Evolutionary conservation across 2,329 filamentous ascomycete species (phyloP).

Genomic region (Epicoccum nigrum): DNA sequence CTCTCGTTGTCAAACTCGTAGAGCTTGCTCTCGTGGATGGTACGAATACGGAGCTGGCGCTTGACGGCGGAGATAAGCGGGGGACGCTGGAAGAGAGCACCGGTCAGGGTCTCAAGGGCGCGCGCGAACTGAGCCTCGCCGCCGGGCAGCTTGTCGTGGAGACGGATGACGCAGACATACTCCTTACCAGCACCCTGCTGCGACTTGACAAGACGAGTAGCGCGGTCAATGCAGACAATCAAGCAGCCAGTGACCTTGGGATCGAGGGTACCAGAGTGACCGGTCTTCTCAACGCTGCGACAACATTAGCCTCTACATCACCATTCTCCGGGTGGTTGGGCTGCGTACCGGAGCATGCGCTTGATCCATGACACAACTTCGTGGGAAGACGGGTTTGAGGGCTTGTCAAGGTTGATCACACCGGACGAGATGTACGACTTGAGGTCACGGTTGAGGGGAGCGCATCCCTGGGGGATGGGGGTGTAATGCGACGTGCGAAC

Average conservation of each 20-base stretch:
- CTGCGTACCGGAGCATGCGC: slow-evolving; percentile 80
- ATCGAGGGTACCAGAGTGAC: slow-evolving; percentile 97
- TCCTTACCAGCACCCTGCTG: slow-evolving; percentile 99
- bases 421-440: slow-evolving; percentile 97
- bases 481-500: slow-evolving; percentile 96
- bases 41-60: slow-evolving; percentile 96
- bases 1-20: slow-evolving; percentile 97
- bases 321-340: not conserved
- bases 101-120: slow-evolving; percentile 93
- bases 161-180: slow-evolving; percentile 92
- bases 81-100: slow-evolving; percentile 95
- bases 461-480: slow-evolving; percentile 90
- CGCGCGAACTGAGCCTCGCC: slow-evolving; percentile 91
- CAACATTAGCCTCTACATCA: slow-evolving; percentile 20
- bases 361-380: slow-evolving; percentile 99
- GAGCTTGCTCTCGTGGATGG: slow-evolving; percentile 95
- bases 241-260: slow-evolving; percentile 97
- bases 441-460: slow-evolving; percentile 89
- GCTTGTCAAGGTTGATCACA: slow-evolving; percentile 98
- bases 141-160: slow-evolving; percentile 94
- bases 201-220: slow-evolving; percentile 96
- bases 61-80: slow-evolving; percentile 98
- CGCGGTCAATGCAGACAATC: slow-evolving; percentile 95
- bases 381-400: slow-evolving; percentile 95
- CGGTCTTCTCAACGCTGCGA: slow-evolving; percentile 86